Base-by-base conservation (phyloP, 139 green algal genomes). In the Choricystis sp. region DNA sequence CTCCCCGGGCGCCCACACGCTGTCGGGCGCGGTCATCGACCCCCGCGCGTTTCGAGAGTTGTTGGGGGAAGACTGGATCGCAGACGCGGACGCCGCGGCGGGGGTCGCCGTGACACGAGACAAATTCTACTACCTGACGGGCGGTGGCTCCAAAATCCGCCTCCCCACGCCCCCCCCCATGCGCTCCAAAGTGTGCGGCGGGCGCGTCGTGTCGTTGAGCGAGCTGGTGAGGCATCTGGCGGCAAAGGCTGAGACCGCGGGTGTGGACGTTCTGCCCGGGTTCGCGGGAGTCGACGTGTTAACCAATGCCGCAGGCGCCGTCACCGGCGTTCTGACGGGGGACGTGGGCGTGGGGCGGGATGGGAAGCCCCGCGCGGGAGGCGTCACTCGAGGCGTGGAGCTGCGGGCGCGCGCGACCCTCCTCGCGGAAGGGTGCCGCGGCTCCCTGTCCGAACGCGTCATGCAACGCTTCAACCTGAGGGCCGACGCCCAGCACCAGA, bases 11-110 rank as follows among this genome's bases (percentile, higher is more conserved):
- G 66, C 86, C 0, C 90, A 97, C 74, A 89, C 86, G 49, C 65
- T 96, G 55, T 90, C 79, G 20, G 90, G 90, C 49, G 90, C 89
- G 69, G 87, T 96, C 23, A 73, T 97, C 57, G 84, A 97, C 69
- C 73, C 90, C 1, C 59, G 68, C 1, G 83, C 86, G 0, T 64
- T 97, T 52, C 74, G 94, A 58, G 90, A 96, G 69, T 81, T 97
- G 61, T 63, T 96, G 9, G 86, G 88, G 0, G 73, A 78, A 26
- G 95, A 89, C 86, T 81, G 79, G 55, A 69, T 83, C 1, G 59
- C 86, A 49, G 49, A 59, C 16, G 66, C 66, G 4, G 76, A 70
- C 49, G 63, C 77, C 26, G 64, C 74, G 2, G 22, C 49, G 4
- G 57, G 25, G 26, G 40, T 56, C 19, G 40, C 68, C 14, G 74